These are phyloP conservation scores for Lodderomyces metapsilosis DNA, from an alignment of 1,139 yeast genomes.

Conservation along the genomic window DNA sequence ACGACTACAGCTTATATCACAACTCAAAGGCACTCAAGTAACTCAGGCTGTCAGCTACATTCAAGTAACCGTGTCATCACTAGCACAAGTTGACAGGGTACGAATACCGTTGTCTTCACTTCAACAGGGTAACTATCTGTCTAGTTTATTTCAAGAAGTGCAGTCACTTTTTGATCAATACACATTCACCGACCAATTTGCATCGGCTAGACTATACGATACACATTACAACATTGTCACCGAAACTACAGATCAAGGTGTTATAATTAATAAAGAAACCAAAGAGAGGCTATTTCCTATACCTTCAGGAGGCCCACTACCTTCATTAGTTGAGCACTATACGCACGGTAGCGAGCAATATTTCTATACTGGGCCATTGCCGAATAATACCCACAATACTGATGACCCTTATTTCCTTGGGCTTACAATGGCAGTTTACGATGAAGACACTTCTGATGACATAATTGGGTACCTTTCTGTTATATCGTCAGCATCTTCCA, in stretches of 20 bases:
- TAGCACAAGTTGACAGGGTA: conserved; percentile 7
- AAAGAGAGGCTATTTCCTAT: conserved; percentile 7
- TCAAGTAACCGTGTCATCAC: conserved; percentile 6
- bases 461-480: conserved; percentile 8
- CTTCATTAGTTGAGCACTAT: not conserved
- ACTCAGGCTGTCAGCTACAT: conserved; percentile 38
- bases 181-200: conserved; percentile 4
- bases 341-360: not conserved
- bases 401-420: conserved; percentile 4
- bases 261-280: not conserved
- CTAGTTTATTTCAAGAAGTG: not conserved
- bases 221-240: conserved; percentile 5
- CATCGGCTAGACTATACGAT: conserved; percentile 7
- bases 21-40: conserved; percentile 78
- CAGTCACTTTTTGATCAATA: conserved; percentile 5
- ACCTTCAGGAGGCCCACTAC: conserved; percentile 3
- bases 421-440: conserved; percentile 5
- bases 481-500: conserved; percentile 7
- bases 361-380: conserved; percentile 9
- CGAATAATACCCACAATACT: conserved; percentile 2
- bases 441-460: not conserved
- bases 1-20: conserved; percentile 72
- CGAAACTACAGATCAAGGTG: conserved; percentile 1
- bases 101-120: conserved; percentile 4
- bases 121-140: conserved; percentile 6